Evolutionary conservation across 495 filamentous ascomycete species (phyloP).

Genomic region (Bathelium albidoporum): DNA sequence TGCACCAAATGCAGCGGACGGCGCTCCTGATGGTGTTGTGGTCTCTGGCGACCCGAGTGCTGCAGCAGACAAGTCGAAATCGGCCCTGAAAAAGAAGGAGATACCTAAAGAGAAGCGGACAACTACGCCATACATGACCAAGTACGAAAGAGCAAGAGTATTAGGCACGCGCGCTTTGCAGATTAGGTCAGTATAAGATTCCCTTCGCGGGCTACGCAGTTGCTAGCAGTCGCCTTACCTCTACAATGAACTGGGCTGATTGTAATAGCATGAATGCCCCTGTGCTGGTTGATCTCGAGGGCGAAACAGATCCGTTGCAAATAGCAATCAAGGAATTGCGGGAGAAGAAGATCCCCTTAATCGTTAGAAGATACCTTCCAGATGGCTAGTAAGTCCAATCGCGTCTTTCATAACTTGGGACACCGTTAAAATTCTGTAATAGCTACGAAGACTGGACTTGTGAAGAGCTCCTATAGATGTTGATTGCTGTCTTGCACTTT

Average conservation of each 20-base stretch:
- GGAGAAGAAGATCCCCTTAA: conserved; percentile 96
- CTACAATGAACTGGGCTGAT: conserved; percentile 7
- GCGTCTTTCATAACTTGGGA: background rate
- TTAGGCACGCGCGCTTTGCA: conserved; percentile 87
- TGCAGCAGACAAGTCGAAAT: conserved; percentile 42
- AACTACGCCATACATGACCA: conserved; percentile 98
- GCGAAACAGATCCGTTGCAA: conserved; percentile 93
- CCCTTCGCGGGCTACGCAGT: background rate
- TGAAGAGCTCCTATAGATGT: conserved; percentile 66
- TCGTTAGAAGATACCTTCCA: conserved; percentile 87
- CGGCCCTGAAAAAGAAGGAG: conserved; percentile 67
- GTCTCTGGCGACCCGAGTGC: conserved; percentile 66
- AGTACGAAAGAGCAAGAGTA: conserved; percentile 91
- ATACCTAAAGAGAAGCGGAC: conserved; percentile 78
- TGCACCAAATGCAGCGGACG: conserved; percentile 25
- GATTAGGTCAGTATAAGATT: conserved; percentile 63
- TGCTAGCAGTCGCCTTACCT: background rate
- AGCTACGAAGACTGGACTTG: conserved; percentile 99
- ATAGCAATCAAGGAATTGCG: conserved; percentile 94
- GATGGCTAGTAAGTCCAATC: conserved; percentile 78
- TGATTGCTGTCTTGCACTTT: background rate
- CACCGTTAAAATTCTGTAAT: background rate
- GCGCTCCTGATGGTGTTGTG: conserved; percentile 38
- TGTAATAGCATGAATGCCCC: conserved; percentile 84
- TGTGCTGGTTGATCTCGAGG: conserved; percentile 90